Percentiles rank a stretch among this genome's conserved stretches.
Evolutionary conservation across 768 basidiomycete species (phyloP).

Genomic region (Calvatia gigantea): DNA sequence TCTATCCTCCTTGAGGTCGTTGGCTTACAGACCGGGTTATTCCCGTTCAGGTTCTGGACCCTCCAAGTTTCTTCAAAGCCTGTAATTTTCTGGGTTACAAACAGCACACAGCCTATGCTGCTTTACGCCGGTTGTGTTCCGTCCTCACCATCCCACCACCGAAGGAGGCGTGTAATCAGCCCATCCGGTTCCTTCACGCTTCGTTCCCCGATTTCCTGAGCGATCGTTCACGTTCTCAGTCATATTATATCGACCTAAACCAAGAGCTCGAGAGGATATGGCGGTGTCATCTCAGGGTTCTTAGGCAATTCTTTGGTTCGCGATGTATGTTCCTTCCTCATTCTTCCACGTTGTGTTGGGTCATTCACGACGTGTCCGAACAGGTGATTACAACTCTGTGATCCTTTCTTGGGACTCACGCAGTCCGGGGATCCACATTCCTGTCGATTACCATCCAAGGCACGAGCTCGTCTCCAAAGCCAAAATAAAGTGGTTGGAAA

Average conservation of each 20-base stretch:
- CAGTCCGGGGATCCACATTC: no score
- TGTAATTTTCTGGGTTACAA: not conserved
- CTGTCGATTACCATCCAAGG: no score
- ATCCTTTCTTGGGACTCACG: not conserved
- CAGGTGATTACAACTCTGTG: not conserved
- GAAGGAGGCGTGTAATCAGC: not conserved
- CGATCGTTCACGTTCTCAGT: not conserved
- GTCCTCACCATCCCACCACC: not conserved
- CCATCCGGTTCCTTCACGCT: not conserved
- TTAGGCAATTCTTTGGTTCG: not conserved
- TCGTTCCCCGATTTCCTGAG: not conserved
- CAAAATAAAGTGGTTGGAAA: not conserved
- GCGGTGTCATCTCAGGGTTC: not conserved
- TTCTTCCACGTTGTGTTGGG: not conserved
- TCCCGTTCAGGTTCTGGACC: not conserved
- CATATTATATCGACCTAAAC: not conserved
- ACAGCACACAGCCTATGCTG: not conserved
- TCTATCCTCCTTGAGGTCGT: no score
- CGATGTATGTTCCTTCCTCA: not conserved
- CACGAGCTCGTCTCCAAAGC: no score
- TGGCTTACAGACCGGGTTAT: no score
- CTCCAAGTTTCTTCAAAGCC: rapidly evolving
- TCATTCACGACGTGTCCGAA: no score
- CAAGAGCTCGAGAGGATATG: not conserved
- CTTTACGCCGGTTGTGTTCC: not conserved